Conservation (phyloP, 345 rosid genomes). For the Eucalyptus curtisii region DNA sequence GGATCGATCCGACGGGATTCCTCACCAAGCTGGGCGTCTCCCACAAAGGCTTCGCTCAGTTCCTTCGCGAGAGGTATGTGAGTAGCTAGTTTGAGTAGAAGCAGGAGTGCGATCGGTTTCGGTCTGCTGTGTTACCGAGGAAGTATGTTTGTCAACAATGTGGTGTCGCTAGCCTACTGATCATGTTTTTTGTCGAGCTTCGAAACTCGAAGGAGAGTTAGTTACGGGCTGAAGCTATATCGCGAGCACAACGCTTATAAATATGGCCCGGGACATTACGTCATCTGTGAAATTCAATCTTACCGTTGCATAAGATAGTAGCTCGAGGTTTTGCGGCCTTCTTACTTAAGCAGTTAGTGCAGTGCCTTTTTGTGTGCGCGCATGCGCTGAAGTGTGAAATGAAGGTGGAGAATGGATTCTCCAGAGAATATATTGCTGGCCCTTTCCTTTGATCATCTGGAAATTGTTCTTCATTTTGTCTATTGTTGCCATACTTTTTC, state of each 20-base stretch:
- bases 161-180: background rate
- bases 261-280: background rate
- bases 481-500: background rate
- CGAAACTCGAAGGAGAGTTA: background rate
- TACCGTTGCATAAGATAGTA: background rate
- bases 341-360: background rate
- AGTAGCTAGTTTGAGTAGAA: background rate
- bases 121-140: background rate
- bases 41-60: conserved; percentile 72
- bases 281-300: background rate
- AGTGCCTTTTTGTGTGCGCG: background rate
- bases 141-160: background rate
- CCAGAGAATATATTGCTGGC: background rate
- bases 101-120: background rate
- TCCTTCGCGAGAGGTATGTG: conserved; percentile 81
- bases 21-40: conserved; percentile 56
- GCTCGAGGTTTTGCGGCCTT: background rate
- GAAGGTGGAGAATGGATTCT: background rate
- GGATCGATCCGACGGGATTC: conserved; percentile 58
- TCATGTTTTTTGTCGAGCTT: background rate
- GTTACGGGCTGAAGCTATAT: background rate
- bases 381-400: background rate
- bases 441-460: background rate
- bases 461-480: background rate
- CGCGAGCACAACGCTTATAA: background rate